Base-by-base conservation (phyloP, 1,139 yeast species). In the Kodamaea ohmeri region DNA sequence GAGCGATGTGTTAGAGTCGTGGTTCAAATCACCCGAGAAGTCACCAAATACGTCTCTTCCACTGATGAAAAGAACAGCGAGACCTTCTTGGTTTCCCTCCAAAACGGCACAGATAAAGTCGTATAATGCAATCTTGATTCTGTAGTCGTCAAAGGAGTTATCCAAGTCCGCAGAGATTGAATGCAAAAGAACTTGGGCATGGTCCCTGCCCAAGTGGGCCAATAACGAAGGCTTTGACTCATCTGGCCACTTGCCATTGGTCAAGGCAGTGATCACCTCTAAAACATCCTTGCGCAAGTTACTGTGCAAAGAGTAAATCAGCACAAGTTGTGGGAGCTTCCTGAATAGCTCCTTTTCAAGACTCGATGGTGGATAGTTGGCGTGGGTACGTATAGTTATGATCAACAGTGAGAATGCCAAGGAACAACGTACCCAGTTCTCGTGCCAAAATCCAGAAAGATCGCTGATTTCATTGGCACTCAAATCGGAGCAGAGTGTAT, bases 61-160 rank as follows among this genome's bases (percentile, higher is more conserved):
- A 35, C 87, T 83, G 31, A 88, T 67, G 44, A 92, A 77, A 32
- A 86, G 67, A 36, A 86, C 84, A 0, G 95, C 74, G 21, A 90
- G 63, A 1, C 97, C 97, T 54, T 89, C 95, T 61, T 92, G 97
- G 41, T 82, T 78, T 6, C 38, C 38, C 46, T 76, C 78, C 71
- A 86, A 73, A 4, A 87, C 82, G 0, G 89, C 73, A n/a, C 92
- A 74, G 43, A 90, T 77, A 47, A 88, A 85, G 40, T 76, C 78
- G 51, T 85, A 85, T 14, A 86, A 63, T 4, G 76, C 67, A 18
- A 78, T 74, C 41, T 83, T 74, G 30, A 83, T 64, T 12, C 60
- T 61, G 43, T 73, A 76, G 39, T 76, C 77, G 47, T 79, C 85
- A 45, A 82, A 67, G 1, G 76, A 67, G 48, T 77, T 78, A 24